Base-by-base conservation (phyloP, 352 stramenopile species). In the Pythium volutum region DNA sequence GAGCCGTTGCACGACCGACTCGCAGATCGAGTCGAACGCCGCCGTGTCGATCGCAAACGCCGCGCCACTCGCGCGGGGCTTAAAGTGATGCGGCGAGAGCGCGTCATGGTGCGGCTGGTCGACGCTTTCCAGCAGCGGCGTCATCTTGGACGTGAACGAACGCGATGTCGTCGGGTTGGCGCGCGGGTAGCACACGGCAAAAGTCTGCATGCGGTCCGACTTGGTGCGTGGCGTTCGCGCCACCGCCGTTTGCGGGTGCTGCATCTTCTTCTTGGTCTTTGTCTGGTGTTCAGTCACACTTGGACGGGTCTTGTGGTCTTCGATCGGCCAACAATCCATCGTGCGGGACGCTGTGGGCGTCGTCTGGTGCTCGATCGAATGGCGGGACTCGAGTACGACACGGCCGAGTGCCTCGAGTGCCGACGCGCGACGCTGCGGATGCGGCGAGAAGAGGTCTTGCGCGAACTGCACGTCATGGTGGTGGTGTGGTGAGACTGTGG, bases 371-470 rank as follows among this genome's bases (percentile, higher is more conserved):
- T 54, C 63, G 4, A 52, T 64, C 26, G 69, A 66, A 51, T 60
- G 76, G 12, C 58, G 59, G 9, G 60, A 51, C 2, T 65, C 57
- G 26, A 66, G 23, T 31, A 90, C 75, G 11, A 80, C 71, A 34
- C 76, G 71, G 0, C 73, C 76, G 1, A 90, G 59, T 9, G 75
- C 64, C 36, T 86, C 75, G 10, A 90, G 66, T 7, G 81, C 81
- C 20, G 68, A 71, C 4, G 81, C 81, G 15, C 81, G 74, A 29
- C 70, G 71, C 23, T 76, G 47, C 3, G 77, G 73, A 39, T 88
- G 69, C 11, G 66, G 71, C 5, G 81, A 90, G 67, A 85, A 88
- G 8, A 90, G 60, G 38, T 81, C 81, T 11, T 86, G 74, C 2
- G 81, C 81, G 18, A 90, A 54, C 68, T 89, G 76, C 29, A 69